phyloP scores from a whole-genome alignment of 352 stramenopile species.

The Phytophthora litchii region DNA sequence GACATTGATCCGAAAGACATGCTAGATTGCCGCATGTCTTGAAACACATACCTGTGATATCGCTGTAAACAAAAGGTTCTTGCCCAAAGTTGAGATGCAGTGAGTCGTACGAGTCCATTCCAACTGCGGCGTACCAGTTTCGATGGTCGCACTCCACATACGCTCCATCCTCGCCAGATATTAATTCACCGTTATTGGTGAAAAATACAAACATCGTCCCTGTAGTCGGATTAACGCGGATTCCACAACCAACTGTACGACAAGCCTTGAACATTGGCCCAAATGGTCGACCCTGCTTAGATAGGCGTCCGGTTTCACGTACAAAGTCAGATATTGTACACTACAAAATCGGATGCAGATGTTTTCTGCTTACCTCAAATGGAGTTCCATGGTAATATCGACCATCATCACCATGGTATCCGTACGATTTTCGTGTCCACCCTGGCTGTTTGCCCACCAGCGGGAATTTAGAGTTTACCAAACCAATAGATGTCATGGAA shows the following conservation, averaged over 20 bases:
- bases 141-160: slow-evolving; percentile 55
- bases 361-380: slow-evolving; percentile 37
- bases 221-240: slow-evolving; percentile 24
- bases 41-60: slow-evolving; percentile 28
- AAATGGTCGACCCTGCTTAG: slow-evolving; percentile 40
- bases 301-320: not conserved
- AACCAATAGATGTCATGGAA: slow-evolving; percentile 67
- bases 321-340: not conserved
- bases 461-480: slow-evolving; percentile 56
- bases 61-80: slow-evolving; percentile 59
- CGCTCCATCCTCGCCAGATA: slow-evolving; percentile 40
- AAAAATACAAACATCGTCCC: slow-evolving; percentile 62
- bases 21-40: too few species aligned
- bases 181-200: slow-evolving; percentile 69
- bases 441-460: slow-evolving; percentile 74
- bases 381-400: slow-evolving; percentile 60
- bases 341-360: too few species aligned
- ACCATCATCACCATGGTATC: slow-evolving; percentile 84
- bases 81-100: slow-evolving; percentile 89
- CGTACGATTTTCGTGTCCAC: slow-evolving; percentile 67
- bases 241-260: slow-evolving; percentile 44
- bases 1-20: too few species aligned
- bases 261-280: slow-evolving; percentile 37
- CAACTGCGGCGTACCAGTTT: slow-evolving; percentile 81
- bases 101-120: slow-evolving; percentile 79